A percentile compares a stretch with the other conserved stretches of the same genome.
Conservation (phyloP, 257 asterid genomes). For the Jaltomata sinuosa region DNA sequence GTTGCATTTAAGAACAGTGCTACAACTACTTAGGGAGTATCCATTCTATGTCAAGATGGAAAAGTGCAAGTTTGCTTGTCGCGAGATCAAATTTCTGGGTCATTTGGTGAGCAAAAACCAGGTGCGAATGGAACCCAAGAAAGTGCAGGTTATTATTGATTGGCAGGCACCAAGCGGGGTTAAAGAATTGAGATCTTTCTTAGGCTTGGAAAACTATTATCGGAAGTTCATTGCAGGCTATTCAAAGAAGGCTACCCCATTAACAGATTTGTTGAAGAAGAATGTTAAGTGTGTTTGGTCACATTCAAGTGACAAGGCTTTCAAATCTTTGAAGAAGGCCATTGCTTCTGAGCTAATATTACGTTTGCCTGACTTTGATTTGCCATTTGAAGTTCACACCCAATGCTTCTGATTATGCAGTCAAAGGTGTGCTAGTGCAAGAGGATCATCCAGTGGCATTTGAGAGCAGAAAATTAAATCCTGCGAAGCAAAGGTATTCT, state of each 20-base stretch:
- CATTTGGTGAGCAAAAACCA: too few relatives aligned
- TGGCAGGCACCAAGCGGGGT: background rate
- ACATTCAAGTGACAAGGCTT: background rate
- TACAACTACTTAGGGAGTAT: too few relatives aligned
- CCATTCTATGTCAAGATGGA: too few relatives aligned
- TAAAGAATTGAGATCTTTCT: background rate
- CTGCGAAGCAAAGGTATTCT: too few relatives aligned
- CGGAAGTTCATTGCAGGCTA: background rate
- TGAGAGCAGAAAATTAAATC: background rate
- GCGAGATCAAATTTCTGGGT: too few relatives aligned
- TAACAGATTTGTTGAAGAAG: background rate
- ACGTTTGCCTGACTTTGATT: background rate
- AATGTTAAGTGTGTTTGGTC: background rate
- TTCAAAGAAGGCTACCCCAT: background rate
- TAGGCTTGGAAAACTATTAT: background rate
- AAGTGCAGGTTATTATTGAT: background rate
- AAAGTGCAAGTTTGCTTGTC: too few relatives aligned
- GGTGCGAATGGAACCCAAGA: too few relatives aligned
- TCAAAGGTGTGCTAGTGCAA: background rate
- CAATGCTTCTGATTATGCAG: background rate
- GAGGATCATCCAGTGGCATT: background rate
- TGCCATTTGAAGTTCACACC: background rate
- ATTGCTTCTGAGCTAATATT: background rate
- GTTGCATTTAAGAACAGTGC: too few relatives aligned
- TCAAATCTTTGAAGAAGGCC: too few relatives aligned